Evolutionary conservation across 768 basidiomycete species (phyloP), one percentile per base, ranked within the genome.

Genomic region (Daedaleopsis sinensis): DNA sequence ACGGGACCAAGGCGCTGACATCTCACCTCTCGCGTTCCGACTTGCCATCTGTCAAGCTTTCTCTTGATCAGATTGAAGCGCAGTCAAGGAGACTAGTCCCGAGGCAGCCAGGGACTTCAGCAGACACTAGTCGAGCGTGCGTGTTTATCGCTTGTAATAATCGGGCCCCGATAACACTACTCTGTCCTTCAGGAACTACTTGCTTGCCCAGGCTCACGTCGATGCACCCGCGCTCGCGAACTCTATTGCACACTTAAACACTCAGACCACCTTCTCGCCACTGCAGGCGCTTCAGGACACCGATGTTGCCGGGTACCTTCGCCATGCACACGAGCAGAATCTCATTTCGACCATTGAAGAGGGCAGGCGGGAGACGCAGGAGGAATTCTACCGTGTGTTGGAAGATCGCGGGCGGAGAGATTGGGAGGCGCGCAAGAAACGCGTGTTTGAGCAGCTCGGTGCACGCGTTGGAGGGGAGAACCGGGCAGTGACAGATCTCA

Each of bases 281-380:
- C 79, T 95, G n/a, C 92, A 94, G 69, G 91, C 93, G 5, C 82
- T 96, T n/a, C 89, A 91, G 69, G 95, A 97, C 77, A 95, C 91
- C 0, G 95, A 97, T 71, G 91, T 96, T 54, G 86, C 91, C 37
- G 93, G 93, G n/a, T 96, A 92, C 71, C 85, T 96, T 23, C 90
- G 93, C n/a, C 91, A 94, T 74, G 91, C 93, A 1, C 93, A 96
- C 69, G 95, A 98, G 71, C 94, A 96, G 72, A 93, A 92, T 64
- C 86, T 98, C 57, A 94, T 96, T 59, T 92, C 92, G 1, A 93
- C 95, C 1, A 95, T 98, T 57, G 94, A 96, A 70, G 93, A 96
- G 71, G 90, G 89, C 1, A 79, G 94, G 44, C 85, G 88, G 64
- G 87, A 92, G 67, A 96, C 94, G 0, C 90, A 94, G 69, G 83